Conservation (phyloP, 2,329 filamentous ascomycete species). For the Aspergillus niger region DNA sequence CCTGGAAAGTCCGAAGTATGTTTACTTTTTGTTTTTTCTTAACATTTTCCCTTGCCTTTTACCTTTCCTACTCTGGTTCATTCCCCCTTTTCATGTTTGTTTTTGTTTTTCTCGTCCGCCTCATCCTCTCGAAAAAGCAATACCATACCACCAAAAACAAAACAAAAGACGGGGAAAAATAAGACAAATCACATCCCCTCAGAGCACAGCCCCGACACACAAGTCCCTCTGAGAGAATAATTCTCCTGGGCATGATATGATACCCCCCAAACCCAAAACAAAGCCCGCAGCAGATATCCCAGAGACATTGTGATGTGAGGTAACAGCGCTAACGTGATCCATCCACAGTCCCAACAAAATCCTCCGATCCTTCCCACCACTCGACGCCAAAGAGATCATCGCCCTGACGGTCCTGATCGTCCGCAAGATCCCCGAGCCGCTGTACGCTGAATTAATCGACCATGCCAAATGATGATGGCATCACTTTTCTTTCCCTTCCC, state of each 20-base stretch:
- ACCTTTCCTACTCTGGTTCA: not conserved
- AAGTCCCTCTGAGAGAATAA: not conserved
- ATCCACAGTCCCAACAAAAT: constrained; percentile 79
- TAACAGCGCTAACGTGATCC: constrained; percentile 9
- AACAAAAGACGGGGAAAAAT: constrained; percentile 1
- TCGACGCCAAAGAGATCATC: constrained; percentile 83
- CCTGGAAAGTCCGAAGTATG: constrained; percentile 77
- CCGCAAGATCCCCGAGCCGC: constrained; percentile 83
- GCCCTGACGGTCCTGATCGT: constrained; percentile 82
- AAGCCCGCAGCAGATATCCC: not conserved
- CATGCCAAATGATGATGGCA: constrained; percentile 64
- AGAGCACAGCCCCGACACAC: not conserved
- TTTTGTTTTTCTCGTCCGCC: not conserved
- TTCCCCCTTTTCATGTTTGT: constrained; percentile 1
- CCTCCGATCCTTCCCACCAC: constrained; percentile 79
- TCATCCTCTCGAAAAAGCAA: not conserved
- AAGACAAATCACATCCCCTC: not conserved
- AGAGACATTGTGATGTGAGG: too few relatives aligned
- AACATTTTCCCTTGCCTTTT: not conserved
- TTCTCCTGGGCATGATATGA: not conserved
- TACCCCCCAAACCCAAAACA: not conserved
- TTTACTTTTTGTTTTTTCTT: constrained; percentile 11
- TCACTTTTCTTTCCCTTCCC: not conserved
- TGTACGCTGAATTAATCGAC: constrained; percentile 85
- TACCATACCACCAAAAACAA: not conserved